A percentile compares a stretch with the other conserved stretches of the same genome.
These are phyloP conservation scores for Tuctoria greenei DNA, from an alignment of 176 grass and related monocot species.

Conservation along the genomic window DNA sequence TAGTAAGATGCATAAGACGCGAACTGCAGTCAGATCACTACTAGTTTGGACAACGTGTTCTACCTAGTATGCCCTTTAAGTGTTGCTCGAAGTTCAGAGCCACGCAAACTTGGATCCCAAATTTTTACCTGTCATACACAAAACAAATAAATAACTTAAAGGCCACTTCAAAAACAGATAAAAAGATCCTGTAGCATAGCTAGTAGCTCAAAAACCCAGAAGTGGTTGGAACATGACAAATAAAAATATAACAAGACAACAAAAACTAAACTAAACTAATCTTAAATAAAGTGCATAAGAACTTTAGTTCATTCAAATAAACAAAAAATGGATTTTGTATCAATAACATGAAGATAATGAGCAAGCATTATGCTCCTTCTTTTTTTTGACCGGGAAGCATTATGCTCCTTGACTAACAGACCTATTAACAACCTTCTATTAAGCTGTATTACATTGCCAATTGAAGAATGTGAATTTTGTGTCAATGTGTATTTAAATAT, in stretches of 20 bases:
- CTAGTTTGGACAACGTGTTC: slow-evolving; percentile 1
- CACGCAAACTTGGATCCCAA: slow-evolving; percentile 99
- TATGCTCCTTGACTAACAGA: slow-evolving; percentile 24
- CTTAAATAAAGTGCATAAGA: slow-evolving; percentile 9
- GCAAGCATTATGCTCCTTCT: slow-evolving; percentile 10
- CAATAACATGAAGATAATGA: slow-evolving; percentile 20
- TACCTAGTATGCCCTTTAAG: slow-evolving; percentile 99
- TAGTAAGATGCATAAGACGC: slow-evolving; percentile 5
- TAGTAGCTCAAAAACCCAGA: slow-evolving; percentile 19
- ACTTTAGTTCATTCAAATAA: slow-evolving; percentile 13
- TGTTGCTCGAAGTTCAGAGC: slow-evolving; percentile 93
- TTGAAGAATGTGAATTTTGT: not conserved
- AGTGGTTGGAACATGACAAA: slow-evolving; percentile 11
- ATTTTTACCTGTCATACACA: slow-evolving; percentile 71
- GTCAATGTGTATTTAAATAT: not conserved
- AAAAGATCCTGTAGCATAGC: slow-evolving; percentile 32
- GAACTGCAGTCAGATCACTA: not conserved
- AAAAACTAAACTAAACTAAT: slow-evolving; percentile 11
- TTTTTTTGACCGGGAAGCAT: no score
- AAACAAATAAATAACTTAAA: slow-evolving; percentile 17
- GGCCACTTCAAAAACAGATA: slow-evolving; percentile 22
- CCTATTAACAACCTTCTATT: not conserved
- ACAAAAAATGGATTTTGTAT: not conserved
- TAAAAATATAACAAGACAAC: slow-evolving; percentile 28
- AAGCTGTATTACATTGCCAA: not conserved